Percentiles rank a stretch among this genome's conserved stretches.
phyloP scores from a whole-genome alignment of 139 green algal species.

The Volvox reticuliferus region DNA sequence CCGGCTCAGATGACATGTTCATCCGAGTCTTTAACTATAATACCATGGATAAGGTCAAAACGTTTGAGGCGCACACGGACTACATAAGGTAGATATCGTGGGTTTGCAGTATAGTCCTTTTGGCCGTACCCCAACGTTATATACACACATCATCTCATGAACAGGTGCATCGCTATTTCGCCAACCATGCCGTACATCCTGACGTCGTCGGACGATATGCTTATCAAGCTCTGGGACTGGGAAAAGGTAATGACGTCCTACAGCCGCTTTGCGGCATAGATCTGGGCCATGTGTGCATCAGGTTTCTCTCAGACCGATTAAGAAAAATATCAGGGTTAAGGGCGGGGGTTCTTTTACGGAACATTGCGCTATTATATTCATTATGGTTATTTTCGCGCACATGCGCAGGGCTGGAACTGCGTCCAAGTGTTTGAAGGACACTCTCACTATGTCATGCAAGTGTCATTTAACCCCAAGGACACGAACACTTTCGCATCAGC shows the following conservation, averaged over 20 bases:
- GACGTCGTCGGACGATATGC: slow-evolving; percentile 97
- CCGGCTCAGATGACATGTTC: slow-evolving; percentile 97
- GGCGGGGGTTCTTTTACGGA: too few species aligned
- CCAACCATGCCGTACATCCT: slow-evolving; percentile 94
- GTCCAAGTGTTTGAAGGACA: slow-evolving; percentile 98
- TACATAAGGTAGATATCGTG: slow-evolving; percentile 90
- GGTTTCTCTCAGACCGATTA: too few species aligned
- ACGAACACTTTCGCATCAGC: slow-evolving; percentile 99
- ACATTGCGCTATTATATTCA: background rate
- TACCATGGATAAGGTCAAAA: slow-evolving; percentile 97
- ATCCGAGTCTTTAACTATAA: slow-evolving; percentile 99
- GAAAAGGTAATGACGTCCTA: slow-evolving; percentile 79
- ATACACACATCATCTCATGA: background rate
- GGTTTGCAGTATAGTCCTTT: too few species aligned
- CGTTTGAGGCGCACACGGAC: slow-evolving; percentile 98
- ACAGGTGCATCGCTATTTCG: slow-evolving; percentile 91
- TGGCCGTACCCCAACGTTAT: too few species aligned
- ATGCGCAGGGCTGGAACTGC: slow-evolving; percentile 83
- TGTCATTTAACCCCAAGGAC: slow-evolving; percentile 99
- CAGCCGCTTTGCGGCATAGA: background rate
- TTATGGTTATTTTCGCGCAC: background rate
- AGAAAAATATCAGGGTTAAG: too few species aligned
- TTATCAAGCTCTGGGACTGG: slow-evolving; percentile 99
- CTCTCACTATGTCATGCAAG: slow-evolving; percentile 99
- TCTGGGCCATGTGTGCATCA: too few species aligned